Base-by-base conservation (phyloP, 768 basidiomycete species). In the Tremella mesenterica region DNA sequence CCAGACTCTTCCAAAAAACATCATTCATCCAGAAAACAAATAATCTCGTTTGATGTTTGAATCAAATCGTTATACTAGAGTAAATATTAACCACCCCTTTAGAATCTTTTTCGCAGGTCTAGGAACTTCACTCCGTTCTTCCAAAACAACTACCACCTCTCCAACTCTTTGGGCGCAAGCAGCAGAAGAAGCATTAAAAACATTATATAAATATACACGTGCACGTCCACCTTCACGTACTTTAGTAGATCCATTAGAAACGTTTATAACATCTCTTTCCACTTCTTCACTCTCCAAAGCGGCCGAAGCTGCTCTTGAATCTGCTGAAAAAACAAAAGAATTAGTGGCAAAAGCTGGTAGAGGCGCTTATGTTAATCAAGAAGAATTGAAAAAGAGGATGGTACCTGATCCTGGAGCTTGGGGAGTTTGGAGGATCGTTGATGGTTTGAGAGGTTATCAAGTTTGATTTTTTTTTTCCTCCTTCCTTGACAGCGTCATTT, bases 51-150 rank as follows among this genome's bases (percentile, higher is more conserved):
- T n/a, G n/a, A n/a, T n/a, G n/a, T n/a, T n/a, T n/a, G n/a, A n/a
- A n/a, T n/a, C n/a, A n/a, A n/a, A n/a, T n/a, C n/a, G n/a, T n/a
- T n/a, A n/a, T n/a, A n/a, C n/a, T n/a, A n/a, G n/a, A n/a, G n/a
- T n/a, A n/a, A n/a, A n/a, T n/a, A n/a, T n/a, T n/a, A n/a, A n/a
- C n/a, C n/a, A n/a, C n/a, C n/a, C n/a, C n/a, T 38, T 1, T 66
- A 90, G 89, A 1, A 92, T 93, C 56, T 92, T 90, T 76, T 89
- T 91, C 77, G 88, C 88, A 10, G 85, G 81, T 3, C 80, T 93
- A 9, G 85, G 86, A 0, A 86, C 87, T 73, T 81, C 80, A 2
- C 75, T 91, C 18, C 78, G 81, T 46, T 67, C 75, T 20, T 48
- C 67, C 16, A 62, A 71, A 6, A 57, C 69, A 7, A 70, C 64